These are phyloP conservation scores for Begonia peltatifolia DNA, from an alignment of 306 rosid genomes.

Conservation along the genomic window DNA sequence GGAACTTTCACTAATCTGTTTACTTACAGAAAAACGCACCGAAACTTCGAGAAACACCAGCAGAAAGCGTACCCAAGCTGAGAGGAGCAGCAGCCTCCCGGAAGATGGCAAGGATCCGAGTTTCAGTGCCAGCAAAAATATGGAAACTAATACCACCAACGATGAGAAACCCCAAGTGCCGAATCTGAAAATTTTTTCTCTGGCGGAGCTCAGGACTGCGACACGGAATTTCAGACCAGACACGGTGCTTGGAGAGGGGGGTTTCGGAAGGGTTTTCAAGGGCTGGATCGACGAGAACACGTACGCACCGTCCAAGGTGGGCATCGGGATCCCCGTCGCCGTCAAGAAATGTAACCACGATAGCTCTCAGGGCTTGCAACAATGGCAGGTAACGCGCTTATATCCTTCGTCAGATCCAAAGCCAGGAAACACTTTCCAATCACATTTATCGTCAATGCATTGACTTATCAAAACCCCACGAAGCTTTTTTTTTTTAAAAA, in stretches of 20 bases:
- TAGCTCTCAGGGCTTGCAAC: slow-evolving; percentile 56
- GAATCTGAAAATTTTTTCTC: slow-evolving; percentile 29
- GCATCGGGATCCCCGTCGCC: slow-evolving; percentile 65
- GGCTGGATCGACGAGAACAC: slow-evolving; percentile 65
- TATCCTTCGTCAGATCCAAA: not conserved
- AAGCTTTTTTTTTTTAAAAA: no score
- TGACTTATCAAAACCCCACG: no score
- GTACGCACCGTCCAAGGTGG: slow-evolving; percentile 45
- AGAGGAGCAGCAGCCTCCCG: no score
- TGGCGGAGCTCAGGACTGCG: slow-evolving; percentile 56
- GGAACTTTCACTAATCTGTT: not conserved
- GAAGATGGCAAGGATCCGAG: not conserved
- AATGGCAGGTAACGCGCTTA: slow-evolving; percentile 47
- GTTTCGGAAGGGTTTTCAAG: slow-evolving; percentile 81
- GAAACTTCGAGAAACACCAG: not conserved
- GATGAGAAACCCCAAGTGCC: slow-evolving; percentile 12
- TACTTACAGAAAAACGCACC: not conserved
- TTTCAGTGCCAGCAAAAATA: no score
- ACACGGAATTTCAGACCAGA: slow-evolving; percentile 69
- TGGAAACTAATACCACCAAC: not conserved
- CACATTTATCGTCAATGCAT: no score
- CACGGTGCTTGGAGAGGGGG: slow-evolving; percentile 68
- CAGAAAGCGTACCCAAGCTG: not conserved
- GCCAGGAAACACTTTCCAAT: no score
- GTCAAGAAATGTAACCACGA: slow-evolving; percentile 64